phyloP scores from a whole-genome alignment of 2,329 filamentous ascomycete species.

The Sphaerulina vaccinii region DNA sequence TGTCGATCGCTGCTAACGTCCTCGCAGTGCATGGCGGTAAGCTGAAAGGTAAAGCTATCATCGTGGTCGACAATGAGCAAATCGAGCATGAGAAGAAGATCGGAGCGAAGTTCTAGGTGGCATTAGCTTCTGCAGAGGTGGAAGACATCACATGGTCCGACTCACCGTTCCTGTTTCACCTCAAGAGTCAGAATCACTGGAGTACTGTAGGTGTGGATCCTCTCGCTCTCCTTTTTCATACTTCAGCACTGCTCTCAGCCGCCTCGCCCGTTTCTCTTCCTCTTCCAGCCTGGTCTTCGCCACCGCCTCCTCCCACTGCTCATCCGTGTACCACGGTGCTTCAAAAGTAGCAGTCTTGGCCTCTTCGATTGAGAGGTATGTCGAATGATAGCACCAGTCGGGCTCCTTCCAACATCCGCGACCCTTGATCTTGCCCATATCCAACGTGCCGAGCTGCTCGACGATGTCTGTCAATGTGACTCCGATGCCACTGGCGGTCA shows the following conservation, averaged over 20 bases:
- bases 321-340: background rate
- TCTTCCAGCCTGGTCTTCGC: too few relatives aligned
- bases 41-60: constrained; percentile 56
- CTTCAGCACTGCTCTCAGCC: too few relatives aligned
- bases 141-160: background rate
- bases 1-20: background rate
- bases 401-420: background rate
- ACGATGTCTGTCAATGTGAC: background rate
- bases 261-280: too few relatives aligned
- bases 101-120: constrained; percentile 36
- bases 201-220: background rate
- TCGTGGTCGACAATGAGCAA: constrained; percentile 52
- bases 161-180: background rate
- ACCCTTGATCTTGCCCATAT: background rate
- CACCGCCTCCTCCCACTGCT: background rate
- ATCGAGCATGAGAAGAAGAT: constrained; percentile 46
- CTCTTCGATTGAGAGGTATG: background rate
- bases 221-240: too few relatives aligned
- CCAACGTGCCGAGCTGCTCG: background rate
- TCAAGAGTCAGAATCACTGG: background rate
- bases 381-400: background rate
- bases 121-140: background rate
- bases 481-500: background rate
- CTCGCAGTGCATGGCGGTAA: constrained; percentile 49
- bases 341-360: background rate